phyloP scores from a whole-genome alignment of 805 yeast species.

The Saturnispora dispora region DNA sequence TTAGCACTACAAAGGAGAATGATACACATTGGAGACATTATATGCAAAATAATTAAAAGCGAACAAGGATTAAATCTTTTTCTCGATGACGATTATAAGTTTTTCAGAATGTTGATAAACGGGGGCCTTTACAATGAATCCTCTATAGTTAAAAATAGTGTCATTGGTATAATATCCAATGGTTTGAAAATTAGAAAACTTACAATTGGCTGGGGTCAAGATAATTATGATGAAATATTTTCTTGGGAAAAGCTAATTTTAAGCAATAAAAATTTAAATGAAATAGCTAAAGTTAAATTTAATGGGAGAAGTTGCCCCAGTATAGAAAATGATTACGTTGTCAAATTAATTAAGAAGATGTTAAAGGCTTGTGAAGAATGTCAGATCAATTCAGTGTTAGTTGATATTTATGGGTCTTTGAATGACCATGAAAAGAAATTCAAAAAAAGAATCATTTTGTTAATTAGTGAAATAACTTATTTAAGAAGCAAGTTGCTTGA shows the following conservation, averaged over 20 bases:
- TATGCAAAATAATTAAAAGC: background rate
- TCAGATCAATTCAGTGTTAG: slow-evolving; percentile 42
- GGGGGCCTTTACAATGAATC: slow-evolving; percentile 34
- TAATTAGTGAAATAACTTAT: slow-evolving; percentile 54
- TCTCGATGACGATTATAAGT: slow-evolving; percentile 45
- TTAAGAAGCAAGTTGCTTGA: slow-evolving; percentile 51
- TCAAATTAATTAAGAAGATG: slow-evolving; percentile 61
- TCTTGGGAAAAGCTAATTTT: slow-evolving; percentile 9
- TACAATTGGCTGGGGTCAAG: slow-evolving; percentile 35
- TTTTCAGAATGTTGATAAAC: slow-evolving; percentile 47
- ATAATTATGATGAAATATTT: slow-evolving; percentile 8
- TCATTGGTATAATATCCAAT: slow-evolving; percentile 10
- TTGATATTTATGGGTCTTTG: slow-evolving; percentile 25
- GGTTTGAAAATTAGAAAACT: slow-evolving; percentile 46
- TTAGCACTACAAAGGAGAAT: background rate
- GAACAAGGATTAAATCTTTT: slow-evolving; percentile 54
- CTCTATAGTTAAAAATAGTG: slow-evolving; percentile 7
- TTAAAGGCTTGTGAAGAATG: slow-evolving; percentile 46
- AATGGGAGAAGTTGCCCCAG: slow-evolving; percentile 25
- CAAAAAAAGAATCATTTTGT: slow-evolving; percentile 49
- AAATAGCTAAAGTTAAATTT: slow-evolving; percentile 7
- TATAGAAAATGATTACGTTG: slow-evolving; percentile 36
- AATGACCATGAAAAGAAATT: slow-evolving; percentile 35
- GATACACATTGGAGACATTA: slow-evolving; percentile 5
- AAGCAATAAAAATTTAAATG: background rate